These are phyloP conservation scores for Fraxinus americana DNA, from an alignment of 257 asterid genomes.

Conservation along the genomic window DNA sequence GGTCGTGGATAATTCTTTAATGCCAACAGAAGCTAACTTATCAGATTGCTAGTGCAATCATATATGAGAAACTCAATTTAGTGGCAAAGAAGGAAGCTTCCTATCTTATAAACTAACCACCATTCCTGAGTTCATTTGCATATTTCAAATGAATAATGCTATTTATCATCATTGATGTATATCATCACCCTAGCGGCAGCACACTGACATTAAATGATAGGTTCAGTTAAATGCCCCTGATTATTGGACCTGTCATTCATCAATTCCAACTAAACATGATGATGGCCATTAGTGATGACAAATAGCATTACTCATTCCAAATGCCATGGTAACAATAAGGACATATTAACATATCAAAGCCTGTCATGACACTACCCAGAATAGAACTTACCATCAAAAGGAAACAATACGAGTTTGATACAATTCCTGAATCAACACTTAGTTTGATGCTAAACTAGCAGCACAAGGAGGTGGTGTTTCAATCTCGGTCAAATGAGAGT, in stretches of 20 bases:
- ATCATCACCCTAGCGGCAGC: too few relatives aligned
- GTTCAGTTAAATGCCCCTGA: too few relatives aligned
- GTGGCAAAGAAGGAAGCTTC: not conserved
- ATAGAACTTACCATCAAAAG: constrained; percentile 30
- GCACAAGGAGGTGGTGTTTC: constrained; percentile 46
- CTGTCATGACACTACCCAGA: not conserved
- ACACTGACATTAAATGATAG: too few relatives aligned
- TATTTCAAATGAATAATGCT: too few relatives aligned
- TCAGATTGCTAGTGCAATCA: not conserved
- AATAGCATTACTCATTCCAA: not conserved
- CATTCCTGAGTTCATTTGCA: not conserved
- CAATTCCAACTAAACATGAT: too few relatives aligned
- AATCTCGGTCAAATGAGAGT: constrained; percentile 46
- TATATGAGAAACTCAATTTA: not conserved
- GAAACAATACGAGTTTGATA: constrained; percentile 23
- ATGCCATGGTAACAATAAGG: not conserved
- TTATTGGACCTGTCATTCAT: too few relatives aligned
- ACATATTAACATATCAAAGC: not conserved
- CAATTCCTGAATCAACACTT: constrained; percentile 22
- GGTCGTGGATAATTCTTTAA: not conserved
- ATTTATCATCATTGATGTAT: too few relatives aligned
- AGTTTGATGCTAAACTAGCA: constrained; percentile 57
- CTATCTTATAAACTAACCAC: not conserved
- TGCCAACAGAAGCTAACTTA: not conserved
- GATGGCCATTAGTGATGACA: too few relatives aligned